A percentile compares a stretch with the other conserved stretches of the same genome.
Conservation (phyloP, 441 rosid species). For the Erysimum cheiri region DNA sequence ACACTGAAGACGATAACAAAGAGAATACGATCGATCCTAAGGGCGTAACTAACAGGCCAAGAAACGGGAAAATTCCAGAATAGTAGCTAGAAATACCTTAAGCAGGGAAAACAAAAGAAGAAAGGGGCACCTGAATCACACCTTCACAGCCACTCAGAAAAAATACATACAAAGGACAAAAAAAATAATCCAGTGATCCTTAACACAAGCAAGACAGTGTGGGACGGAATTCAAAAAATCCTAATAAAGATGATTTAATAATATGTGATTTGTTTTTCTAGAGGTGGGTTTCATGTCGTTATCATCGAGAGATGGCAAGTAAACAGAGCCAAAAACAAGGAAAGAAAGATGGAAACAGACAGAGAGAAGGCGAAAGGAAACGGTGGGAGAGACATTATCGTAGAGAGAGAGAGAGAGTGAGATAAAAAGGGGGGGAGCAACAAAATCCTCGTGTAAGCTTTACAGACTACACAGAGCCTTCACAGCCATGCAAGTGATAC, state of each 20-base stretch:
- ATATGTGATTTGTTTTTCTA: neutral
- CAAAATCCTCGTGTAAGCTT: slow-evolving; percentile 72
- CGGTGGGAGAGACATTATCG: slow-evolving; percentile 44
- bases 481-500: slow-evolving; percentile 71
- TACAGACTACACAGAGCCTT: slow-evolving; percentile 54
- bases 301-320: slow-evolving; percentile 43
- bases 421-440: slow-evolving; percentile 46
- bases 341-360: slow-evolving; percentile 34
- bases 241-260: neutral
- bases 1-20: slow-evolving; percentile 48
- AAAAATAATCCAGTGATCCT: slow-evolving; percentile 31
- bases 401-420: slow-evolving; percentile 47
- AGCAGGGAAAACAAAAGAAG: slow-evolving; percentile 22
- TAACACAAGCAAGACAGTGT: slow-evolving; percentile 32
- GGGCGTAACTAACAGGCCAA: slow-evolving; percentile 39
- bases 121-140: slow-evolving; percentile 46
- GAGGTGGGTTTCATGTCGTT: slow-evolving; percentile 45
- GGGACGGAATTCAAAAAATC: neutral
- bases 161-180: no score
- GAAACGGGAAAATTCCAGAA: slow-evolving; percentile 4
- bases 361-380: slow-evolving; percentile 32
- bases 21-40: slow-evolving; percentile 51
- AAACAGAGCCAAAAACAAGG: slow-evolving; percentile 34
- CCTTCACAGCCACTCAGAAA: slow-evolving; percentile 40
- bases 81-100: neutral